Evolutionary conservation across 352 stramenopile species (phyloP).

Genomic region (Bremia lactucae): DNA sequence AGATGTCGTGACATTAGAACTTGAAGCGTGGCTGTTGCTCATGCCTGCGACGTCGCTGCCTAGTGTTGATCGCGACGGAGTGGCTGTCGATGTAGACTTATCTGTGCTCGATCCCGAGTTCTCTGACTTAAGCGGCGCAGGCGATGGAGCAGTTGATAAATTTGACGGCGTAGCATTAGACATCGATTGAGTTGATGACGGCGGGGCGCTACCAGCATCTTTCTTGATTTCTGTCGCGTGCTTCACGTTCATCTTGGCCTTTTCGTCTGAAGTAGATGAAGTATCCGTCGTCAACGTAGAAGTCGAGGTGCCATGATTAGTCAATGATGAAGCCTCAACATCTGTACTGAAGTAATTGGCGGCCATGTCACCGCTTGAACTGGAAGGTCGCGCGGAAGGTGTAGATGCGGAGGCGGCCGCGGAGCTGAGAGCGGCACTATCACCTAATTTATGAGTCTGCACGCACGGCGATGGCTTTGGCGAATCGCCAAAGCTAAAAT

Average conservation of each 20-base stretch:
- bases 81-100: conserved; percentile 11
- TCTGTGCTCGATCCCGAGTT: conserved; percentile 3
- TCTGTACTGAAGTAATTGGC: conserved; percentile 63
- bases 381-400: conserved; percentile 6
- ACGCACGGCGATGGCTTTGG: conserved; percentile 36
- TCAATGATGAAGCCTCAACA: conserved; percentile 19
- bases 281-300: conserved; percentile 11
- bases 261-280: conserved; percentile 8
- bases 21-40: conserved; percentile 5
- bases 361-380: conserved; percentile 27
- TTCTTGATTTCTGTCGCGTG: conserved; percentile 21
- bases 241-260: conserved; percentile 27
- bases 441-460: conserved; percentile 9
- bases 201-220: conserved; percentile 6
- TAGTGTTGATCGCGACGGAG: conserved; percentile 1
- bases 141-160: conserved; percentile 7
- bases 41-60: conserved; percentile 3
- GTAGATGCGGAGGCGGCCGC: background rate
- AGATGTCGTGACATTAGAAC: conserved; percentile 14
- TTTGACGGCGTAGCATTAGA: conserved; percentile 10
- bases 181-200: conserved; percentile 1
- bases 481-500: conserved; percentile 76
- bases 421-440: conserved; percentile 1
- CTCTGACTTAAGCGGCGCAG: conserved; percentile 12
- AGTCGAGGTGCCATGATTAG: conserved; percentile 2